Conservation (phyloP, 2,329 filamentous ascomycete species). For the Ceratocystiopsis minuta region DNA sequence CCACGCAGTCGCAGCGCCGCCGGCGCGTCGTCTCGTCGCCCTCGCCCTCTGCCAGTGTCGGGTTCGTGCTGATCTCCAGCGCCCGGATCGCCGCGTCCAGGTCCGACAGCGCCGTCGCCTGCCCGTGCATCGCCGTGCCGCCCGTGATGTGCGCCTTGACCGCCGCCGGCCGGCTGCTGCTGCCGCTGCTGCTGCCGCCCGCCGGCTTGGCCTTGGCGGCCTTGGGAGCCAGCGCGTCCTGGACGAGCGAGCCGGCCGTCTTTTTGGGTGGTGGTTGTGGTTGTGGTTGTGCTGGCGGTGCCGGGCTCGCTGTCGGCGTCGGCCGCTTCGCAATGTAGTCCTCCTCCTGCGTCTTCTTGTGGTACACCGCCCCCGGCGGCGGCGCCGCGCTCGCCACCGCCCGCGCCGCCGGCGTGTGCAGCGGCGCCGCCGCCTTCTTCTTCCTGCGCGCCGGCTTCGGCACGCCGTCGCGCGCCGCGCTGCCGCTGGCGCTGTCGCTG, state of each 20-base stretch:
- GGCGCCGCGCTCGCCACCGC: slow-evolving; percentile 47
- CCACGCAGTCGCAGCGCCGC: slow-evolving; percentile 73
- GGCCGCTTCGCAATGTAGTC: slow-evolving; percentile 50
- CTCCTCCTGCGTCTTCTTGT: slow-evolving; percentile 49
- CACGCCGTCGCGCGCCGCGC: slow-evolving; percentile 19
- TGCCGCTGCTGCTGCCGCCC: background rate
- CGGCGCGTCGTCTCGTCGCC: slow-evolving; percentile 31
- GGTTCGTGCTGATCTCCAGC: slow-evolving; percentile 85
- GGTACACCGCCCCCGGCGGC: slow-evolving; percentile 48
- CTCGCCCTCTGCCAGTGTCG: slow-evolving; percentile 30
- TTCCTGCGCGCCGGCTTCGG: slow-evolving; percentile 29
- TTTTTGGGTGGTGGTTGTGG: background rate
- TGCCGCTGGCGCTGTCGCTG: background rate
- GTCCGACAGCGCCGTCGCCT: slow-evolving; percentile 53
- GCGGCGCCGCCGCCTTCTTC: slow-evolving; percentile 40
- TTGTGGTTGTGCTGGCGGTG: background rate
- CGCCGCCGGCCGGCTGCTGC: slow-evolving; percentile 7
- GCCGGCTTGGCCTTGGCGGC: slow-evolving; percentile 22
- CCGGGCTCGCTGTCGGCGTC: slow-evolving; percentile 22
- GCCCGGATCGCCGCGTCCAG: slow-evolving; percentile 68
- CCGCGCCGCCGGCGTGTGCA: slow-evolving; percentile 47
- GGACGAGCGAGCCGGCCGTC: slow-evolving; percentile 54
- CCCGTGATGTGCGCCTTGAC: slow-evolving; percentile 59
- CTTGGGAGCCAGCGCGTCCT: slow-evolving; percentile 42
- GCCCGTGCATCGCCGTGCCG: slow-evolving; percentile 65